These are phyloP conservation scores for Suillus americanus DNA, from an alignment of 768 basidiomycete species.

Conservation along the genomic window DNA sequence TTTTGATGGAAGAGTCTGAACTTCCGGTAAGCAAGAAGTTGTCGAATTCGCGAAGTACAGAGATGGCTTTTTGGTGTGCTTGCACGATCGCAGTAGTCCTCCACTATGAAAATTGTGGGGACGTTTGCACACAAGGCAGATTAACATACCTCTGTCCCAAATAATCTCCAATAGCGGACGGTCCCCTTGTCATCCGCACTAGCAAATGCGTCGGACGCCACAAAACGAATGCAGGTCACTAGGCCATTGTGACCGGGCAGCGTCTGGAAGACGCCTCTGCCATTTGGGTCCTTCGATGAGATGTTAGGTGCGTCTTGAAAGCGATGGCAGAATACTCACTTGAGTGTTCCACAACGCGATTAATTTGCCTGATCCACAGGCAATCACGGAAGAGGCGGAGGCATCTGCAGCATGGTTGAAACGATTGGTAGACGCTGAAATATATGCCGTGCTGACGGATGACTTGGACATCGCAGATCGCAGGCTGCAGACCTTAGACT, in stretches of 20 bases:
- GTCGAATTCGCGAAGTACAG: constrained; percentile 56
- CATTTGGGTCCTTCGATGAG: constrained; percentile 41
- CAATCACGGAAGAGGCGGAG: constrained; percentile 40
- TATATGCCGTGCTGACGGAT: constrained; percentile 35
- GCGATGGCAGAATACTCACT: constrained; percentile 32
- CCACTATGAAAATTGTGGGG: constrained; percentile 53
- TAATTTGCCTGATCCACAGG: constrained; percentile 55
- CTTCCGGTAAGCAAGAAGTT: constrained; percentile 69
- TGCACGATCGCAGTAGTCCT: constrained; percentile 37
- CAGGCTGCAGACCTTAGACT: neutral
- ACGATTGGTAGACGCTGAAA: constrained; percentile 49
- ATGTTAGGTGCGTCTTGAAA: constrained; percentile 7
- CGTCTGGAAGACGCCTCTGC: constrained; percentile 62
- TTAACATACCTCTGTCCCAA: constrained; percentile 29
- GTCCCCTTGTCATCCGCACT: constrained; percentile 78
- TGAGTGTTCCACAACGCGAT: constrained; percentile 60
- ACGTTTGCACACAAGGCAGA: constrained; percentile 8
- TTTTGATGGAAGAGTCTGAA: constrained; percentile 77
- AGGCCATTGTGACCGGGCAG: constrained; percentile 72
- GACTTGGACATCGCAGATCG: constrained; percentile 1
- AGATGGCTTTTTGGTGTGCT: constrained; percentile 71
- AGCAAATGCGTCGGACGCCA: constrained; percentile 49
- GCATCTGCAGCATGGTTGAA: constrained; percentile 39
- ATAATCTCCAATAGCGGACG: constrained; percentile 59
- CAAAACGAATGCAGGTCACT: constrained; percentile 78